Conservation (phyloP, 75 land plant species). For the Cunninghamia lanceolata region DNA sequence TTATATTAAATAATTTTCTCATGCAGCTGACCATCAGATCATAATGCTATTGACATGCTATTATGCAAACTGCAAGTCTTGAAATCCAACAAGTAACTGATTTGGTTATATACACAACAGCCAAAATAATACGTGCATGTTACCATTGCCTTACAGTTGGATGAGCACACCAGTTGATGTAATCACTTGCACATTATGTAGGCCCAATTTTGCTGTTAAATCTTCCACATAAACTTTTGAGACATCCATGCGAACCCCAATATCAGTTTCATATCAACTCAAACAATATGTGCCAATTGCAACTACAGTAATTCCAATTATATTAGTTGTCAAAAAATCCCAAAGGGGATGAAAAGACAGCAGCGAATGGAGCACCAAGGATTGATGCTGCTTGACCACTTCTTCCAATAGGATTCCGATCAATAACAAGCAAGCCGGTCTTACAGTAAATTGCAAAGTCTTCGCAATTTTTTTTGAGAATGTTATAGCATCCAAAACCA, state of each 20-base stretch:
- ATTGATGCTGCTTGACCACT: constrained; percentile 84
- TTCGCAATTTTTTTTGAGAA: too few species aligned
- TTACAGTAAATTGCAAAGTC: constrained; percentile 89
- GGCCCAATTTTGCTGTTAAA: constrained; percentile 36
- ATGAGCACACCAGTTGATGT: not conserved
- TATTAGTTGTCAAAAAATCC: constrained; percentile 56
- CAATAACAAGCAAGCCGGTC: constrained; percentile 73
- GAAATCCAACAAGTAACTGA: too few species aligned
- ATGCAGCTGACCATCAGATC: too few species aligned
- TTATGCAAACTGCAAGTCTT: too few species aligned
- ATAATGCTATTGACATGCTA: too few species aligned
- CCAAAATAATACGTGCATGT: not conserved
- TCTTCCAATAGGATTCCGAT: constrained; percentile 54
- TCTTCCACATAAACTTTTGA: constrained; percentile 72
- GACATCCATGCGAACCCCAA: constrained; percentile 67
- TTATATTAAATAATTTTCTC: too few species aligned
- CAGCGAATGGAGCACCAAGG: constrained; percentile 76
- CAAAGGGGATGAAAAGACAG: constrained; percentile 72
- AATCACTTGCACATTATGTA: not conserved
- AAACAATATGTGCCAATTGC: constrained; percentile 71
- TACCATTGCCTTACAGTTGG: not conserved
- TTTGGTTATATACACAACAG: not conserved
- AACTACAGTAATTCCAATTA: constrained; percentile 64
- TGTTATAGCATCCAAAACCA: too few species aligned
- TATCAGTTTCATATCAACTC: constrained; percentile 74